phyloP scores from a whole-genome alignment of 345 rosid species.

The Balakata baccata region DNA sequence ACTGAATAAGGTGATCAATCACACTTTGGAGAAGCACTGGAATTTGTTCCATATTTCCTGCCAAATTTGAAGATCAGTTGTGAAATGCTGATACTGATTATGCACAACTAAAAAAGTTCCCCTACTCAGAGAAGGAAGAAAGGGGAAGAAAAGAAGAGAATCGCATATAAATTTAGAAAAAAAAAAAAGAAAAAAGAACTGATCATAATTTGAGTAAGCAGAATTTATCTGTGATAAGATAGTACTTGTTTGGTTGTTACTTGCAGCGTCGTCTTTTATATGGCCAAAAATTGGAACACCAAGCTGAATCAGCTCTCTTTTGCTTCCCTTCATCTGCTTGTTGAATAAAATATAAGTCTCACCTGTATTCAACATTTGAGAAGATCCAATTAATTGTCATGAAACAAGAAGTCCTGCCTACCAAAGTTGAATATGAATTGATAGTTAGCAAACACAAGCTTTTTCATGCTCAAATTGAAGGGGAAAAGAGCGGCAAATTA shows the following conservation, averaged over 20 bases:
- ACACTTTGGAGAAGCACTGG: conserved; percentile 70
- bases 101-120: neutral
- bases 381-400: neutral
- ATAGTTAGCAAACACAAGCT: neutral
- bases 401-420: neutral
- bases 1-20: conserved; percentile 73
- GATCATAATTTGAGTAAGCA: neutral
- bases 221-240: neutral
- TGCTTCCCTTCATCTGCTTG: conserved; percentile 87
- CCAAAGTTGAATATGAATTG: neutral
- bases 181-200: neutral
- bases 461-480: neutral
- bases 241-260: conserved; percentile 47
- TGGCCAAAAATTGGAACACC: conserved; percentile 78
- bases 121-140: neutral
- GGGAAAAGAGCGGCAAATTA: neutral
- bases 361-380: conserved; percentile 37
- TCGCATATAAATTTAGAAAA: neutral
- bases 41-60: conserved; percentile 71
- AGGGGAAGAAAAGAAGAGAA: neutral
- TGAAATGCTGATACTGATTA: neutral
- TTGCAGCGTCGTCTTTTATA: conserved; percentile 54
- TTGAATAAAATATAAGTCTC: conserved; percentile 85
- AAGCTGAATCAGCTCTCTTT: conserved; percentile 83
- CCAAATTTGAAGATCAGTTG: conserved; percentile 14